Evolutionary conservation across 116 monocot species (phyloP).

Genomic region (Zostera marina): DNA sequence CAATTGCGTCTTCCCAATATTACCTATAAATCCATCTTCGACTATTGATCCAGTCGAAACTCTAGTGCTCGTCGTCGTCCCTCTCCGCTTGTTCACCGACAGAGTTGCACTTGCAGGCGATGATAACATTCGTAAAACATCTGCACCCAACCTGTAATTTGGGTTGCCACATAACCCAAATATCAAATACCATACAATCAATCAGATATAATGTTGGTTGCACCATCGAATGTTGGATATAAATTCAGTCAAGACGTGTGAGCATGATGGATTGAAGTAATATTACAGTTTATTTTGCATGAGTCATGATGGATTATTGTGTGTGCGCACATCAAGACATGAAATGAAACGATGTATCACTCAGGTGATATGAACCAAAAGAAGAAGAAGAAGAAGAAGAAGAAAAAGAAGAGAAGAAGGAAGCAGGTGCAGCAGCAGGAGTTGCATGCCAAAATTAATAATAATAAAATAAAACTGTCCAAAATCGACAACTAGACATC

Average conservation of each 20-base stretch:
- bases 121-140: neutral
- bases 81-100: slow-evolving; percentile 5
- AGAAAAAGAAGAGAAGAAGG: no score
- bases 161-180: neutral
- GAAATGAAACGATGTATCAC: neutral
- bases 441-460: neutral
- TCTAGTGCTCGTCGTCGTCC: no score
- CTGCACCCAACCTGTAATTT: slow-evolving; percentile 5
- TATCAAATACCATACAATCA: neutral
- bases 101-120: neutral
- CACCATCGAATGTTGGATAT: slow-evolving; percentile 1
- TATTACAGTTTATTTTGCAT: no score
- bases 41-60: neutral
- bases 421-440: neutral
- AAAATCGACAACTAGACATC: neutral
- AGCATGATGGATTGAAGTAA: no score
- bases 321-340: no score
- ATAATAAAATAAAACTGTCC: neutral
- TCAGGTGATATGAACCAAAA: no score
- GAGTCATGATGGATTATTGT: no score
- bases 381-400: no score
- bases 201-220: neutral
- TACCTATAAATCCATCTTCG: no score
- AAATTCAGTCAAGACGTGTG: no score
- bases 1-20: neutral